Base-by-base conservation (phyloP, 2,329 filamentous ascomycete species). In the Hypoxylon sp. region DNA sequence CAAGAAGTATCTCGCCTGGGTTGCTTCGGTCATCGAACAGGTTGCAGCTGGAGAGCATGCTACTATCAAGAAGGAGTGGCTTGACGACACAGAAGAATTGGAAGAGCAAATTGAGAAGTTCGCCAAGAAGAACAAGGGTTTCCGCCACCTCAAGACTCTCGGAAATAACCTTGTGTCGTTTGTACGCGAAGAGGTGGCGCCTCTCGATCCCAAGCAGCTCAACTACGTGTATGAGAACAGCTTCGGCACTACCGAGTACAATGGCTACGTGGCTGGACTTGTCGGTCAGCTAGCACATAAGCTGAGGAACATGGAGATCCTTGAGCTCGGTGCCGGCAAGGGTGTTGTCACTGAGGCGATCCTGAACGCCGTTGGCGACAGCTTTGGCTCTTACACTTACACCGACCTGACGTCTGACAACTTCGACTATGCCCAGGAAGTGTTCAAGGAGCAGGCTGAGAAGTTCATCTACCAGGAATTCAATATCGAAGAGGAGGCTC, bases 391-490 rank as follows among this genome's bases (percentile, higher is more conserved):
- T 3, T 84, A 83, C 64, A 81, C 79, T 0, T 84, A 76, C 69
- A 83, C 83, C 0, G 82, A 84, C 52, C 75, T 82, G 5, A 78
- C 78, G 0, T 51, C 74, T 2, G 76, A 72, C 16, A 80, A 79
- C 71, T 81, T 84, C 46, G 73, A 75, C 11, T 61, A 73, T 1
- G 79, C 70, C 71, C 61, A 72, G 37, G 68, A 75, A 30, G 66
- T 68, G 11, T 77, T 81, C 47, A 62, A 67, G 2, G 37, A 59
- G 2, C 71, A 76, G 34, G 63, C 61, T 1, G 56, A 73, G 1
- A 72, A 71, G 19, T 76, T 82, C 70, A 65, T 66, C 3, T 82
- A 75, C 70, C 71, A 73, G 30, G 62, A 70, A 0, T 65, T 75
- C 1, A 74, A 82, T 56, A 64, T 79, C 5, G 74, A 77, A 19